phyloP scores from a whole-genome alignment of 2,329 filamentous ascomycete species.

The Colletotrichum camelliae region DNA sequence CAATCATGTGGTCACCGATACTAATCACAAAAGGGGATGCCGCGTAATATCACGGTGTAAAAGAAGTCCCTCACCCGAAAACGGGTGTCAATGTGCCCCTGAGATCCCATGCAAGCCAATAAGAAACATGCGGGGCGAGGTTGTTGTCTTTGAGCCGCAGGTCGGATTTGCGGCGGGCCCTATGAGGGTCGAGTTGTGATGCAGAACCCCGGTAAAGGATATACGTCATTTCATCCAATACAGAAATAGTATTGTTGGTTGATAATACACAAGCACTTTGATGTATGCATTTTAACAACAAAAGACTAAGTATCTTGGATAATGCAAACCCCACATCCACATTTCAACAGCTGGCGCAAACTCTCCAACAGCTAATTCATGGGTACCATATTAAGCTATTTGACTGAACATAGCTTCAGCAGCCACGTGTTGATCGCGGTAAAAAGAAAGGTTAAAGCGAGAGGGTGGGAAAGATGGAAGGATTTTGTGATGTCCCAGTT shows the following conservation, averaged over 20 bases:
- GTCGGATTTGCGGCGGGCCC: not conserved
- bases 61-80: not conserved
- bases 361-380: not conserved
- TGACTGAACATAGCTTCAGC: too few species aligned
- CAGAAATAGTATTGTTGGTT: not conserved
- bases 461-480: too few species aligned
- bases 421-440: too few species aligned
- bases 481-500: too few species aligned
- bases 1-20: not conserved
- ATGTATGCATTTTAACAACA: not conserved
- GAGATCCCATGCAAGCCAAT: not conserved
- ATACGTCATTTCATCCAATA: not conserved
- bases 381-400: too few species aligned
- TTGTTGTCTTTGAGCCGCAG: not conserved
- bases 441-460: too few species aligned
- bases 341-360: not conserved
- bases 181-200: accelerated
- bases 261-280: not conserved
- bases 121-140: not conserved
- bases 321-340: not conserved
- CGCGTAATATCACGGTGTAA: not conserved
- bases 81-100: not conserved
- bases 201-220: not conserved
- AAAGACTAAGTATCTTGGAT: not conserved
- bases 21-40: not conserved